These are phyloP conservation scores for Solanum stenotomum DNA, from an alignment of 257 asterid genomes.

Conservation along the genomic window DNA sequence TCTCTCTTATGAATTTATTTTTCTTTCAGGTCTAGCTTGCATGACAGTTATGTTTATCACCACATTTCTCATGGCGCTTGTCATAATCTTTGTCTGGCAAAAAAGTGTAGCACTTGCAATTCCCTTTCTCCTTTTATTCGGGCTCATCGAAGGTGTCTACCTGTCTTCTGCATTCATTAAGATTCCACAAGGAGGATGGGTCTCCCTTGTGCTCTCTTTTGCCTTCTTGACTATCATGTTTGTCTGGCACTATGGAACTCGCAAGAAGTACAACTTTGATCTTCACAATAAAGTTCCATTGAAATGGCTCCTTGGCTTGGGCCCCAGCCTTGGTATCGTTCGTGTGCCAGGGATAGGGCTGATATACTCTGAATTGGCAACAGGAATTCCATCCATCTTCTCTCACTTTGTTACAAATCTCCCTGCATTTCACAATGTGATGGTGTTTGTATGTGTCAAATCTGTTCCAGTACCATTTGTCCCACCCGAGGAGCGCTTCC, in stretches of 20 bases:
- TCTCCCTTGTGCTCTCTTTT: slow-evolving; percentile 61
- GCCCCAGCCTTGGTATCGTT: slow-evolving; percentile 89
- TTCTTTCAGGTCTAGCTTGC: slow-evolving; percentile 78
- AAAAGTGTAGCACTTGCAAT: slow-evolving; percentile 37
- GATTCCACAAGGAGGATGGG: slow-evolving; percentile 96
- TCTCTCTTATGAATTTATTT: background rate
- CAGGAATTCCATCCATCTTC: slow-evolving; percentile 86
- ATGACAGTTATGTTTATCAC: slow-evolving; percentile 92
- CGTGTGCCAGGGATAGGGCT: slow-evolving; percentile 98
- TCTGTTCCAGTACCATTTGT: slow-evolving; percentile 82
- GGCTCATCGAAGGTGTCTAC: slow-evolving; percentile 57
- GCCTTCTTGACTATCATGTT: slow-evolving; percentile 68
- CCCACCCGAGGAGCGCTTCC: slow-evolving; percentile 80
- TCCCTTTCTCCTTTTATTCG: slow-evolving; percentile 57
- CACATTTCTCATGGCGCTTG: slow-evolving; percentile 84
- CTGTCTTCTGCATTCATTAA: slow-evolving; percentile 52
- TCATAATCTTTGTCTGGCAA: slow-evolving; percentile 83
- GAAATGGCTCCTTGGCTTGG: slow-evolving; percentile 81
- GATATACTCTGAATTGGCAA: slow-evolving; percentile 83
- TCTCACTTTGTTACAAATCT: slow-evolving; percentile 90
- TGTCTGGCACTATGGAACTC: slow-evolving; percentile 93
- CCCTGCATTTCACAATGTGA: slow-evolving; percentile 84
- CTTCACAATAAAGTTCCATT: slow-evolving; percentile 84
- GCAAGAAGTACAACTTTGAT: slow-evolving; percentile 82
- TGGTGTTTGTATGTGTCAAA: slow-evolving; percentile 88